Conservation (phyloP, 2,329 filamentous ascomycete genomes). For the Paecilomyces fulvus region DNA sequence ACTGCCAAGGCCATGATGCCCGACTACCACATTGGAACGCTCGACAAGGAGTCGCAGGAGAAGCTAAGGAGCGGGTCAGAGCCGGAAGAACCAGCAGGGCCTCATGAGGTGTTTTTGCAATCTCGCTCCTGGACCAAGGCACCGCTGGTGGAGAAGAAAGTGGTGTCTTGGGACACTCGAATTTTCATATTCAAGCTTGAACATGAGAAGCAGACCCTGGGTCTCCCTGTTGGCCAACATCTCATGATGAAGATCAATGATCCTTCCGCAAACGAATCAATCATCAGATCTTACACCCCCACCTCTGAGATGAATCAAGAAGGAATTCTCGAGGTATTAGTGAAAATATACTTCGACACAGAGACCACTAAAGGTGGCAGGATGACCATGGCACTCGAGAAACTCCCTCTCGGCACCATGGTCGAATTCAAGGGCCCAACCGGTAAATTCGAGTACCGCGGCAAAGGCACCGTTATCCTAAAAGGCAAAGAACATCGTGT, state of each 20-base stretch:
- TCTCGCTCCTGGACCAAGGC: constrained; percentile 66
- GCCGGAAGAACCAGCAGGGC: constrained; percentile 33
- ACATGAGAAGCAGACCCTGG: constrained; percentile 59
- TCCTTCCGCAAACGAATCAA: constrained; percentile 56
- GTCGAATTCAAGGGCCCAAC: constrained; percentile 85
- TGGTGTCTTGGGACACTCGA: constrained; percentile 66
- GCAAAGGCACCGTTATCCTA: constrained; percentile 55
- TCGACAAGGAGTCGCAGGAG: constrained; percentile 53
- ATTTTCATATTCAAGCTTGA: constrained; percentile 76
- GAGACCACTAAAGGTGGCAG: constrained; percentile 55
- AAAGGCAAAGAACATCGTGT: constrained; percentile 50
- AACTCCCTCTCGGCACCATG: constrained; percentile 60
- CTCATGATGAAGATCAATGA: constrained; percentile 75
- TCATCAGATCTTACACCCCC: constrained; percentile 83
- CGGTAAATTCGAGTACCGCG: constrained; percentile 74
- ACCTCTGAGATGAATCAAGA: constrained; percentile 55
- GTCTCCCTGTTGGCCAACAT: constrained; percentile 78
- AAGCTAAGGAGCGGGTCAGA: constrained; percentile 43
- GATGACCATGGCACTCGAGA: constrained; percentile 74
- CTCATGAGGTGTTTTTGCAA: constrained; percentile 60
- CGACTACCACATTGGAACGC: constrained; percentile 71
- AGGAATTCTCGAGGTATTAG: constrained; percentile 63
- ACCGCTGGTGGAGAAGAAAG: constrained; percentile 57
- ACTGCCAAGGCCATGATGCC: constrained; percentile 88
- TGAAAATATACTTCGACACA: constrained; percentile 71